Base-by-base conservation (phyloP, 257 asterid species). In the Gentiana macrophylla region DNA sequence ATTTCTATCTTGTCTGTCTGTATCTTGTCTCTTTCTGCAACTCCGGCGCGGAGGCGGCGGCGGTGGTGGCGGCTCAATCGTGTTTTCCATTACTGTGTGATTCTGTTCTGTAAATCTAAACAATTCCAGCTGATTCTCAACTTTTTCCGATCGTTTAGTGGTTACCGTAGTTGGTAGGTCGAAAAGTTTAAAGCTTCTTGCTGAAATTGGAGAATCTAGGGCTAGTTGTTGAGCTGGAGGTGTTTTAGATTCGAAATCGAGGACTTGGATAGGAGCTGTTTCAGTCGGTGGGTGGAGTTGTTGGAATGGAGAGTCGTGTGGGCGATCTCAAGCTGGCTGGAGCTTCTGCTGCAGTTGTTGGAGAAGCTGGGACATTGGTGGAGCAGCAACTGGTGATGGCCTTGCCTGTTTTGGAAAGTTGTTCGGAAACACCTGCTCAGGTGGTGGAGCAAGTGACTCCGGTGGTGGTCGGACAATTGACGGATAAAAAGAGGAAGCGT, bases 401-500 rank as follows among this genome's bases (percentile, higher is more conserved):
- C 9, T 5, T 41, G 9, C 46, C 46, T 41, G 46, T 10, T 41
- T 41, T 10, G 46, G 46, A 41, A 5, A 10, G 8, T 41, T 41
- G 6, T 41, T 10, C 33, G 50, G 32, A 37, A 2, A 67, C 61
- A 58, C 65, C 67, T 55, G 58, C 52, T 52, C 37, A 38, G 59
- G 66, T 44, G 35, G 49, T 49, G 33, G 66, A 67, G 38, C 35
- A 32, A 49, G 62, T 51, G 35, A 51, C 15, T 62, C 61, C 70
- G 43, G 53, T 3, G 58, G 67, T 41, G 37, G 63, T 41, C 60
- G 71, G 50, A 68, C 71, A 13, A 6, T 49, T 43, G 68, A 76
- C 68, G 55, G 61, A 46, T 6, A 86, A 74, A 67, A 90, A 67
- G 77, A 65, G 77, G 82, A 83, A 68, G 77, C 72, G 98, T 54